Conservation (phyloP, 2,329 filamentous ascomycete species). For the Septoria linicola region DNA sequence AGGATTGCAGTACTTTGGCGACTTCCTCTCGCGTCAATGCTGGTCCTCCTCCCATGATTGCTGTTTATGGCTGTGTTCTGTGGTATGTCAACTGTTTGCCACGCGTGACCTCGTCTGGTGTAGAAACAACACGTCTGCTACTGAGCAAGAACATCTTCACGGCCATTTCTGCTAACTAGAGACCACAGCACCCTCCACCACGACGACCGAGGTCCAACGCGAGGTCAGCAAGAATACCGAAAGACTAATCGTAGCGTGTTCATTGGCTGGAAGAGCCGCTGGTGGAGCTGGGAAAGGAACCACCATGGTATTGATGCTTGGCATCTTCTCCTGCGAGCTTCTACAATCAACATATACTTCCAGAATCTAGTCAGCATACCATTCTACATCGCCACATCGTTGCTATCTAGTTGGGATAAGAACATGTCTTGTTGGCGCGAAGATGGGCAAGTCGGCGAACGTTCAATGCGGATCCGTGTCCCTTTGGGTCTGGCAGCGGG, state of each 20-base stretch:
- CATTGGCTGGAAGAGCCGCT: constrained; percentile 4
- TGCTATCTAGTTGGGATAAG: too few relatives aligned
- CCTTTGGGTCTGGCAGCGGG: too few relatives aligned
- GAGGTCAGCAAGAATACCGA: constrained; percentile 1
- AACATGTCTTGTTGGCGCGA: too few relatives aligned
- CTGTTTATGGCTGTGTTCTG: not conserved
- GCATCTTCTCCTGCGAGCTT: too few relatives aligned
- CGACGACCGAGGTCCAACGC: constrained; percentile 5
- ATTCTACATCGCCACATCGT: too few relatives aligned
- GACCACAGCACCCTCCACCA: not conserved
- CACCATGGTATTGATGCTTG: too few relatives aligned
- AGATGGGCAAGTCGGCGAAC: too few relatives aligned
- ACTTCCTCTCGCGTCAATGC: constrained; percentile 34
- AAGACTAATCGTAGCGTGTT: constrained; percentile 9
- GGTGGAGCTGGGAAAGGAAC: not conserved
- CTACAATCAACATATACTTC: too few relatives aligned
- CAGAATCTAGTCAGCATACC: too few relatives aligned
- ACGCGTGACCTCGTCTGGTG: not conserved
- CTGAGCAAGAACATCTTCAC: constrained; percentile 1
- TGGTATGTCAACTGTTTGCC: constrained; percentile 1
- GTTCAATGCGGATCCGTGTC: too few relatives aligned
- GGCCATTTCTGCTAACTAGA: not conserved
- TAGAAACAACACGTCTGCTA: not conserved
- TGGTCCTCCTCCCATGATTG: constrained; percentile 11
- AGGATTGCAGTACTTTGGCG: constrained; percentile 26